Base-by-base conservation (phyloP, 2,329 filamentous ascomycete species). In the Epichloe brachyelytri region DNA sequence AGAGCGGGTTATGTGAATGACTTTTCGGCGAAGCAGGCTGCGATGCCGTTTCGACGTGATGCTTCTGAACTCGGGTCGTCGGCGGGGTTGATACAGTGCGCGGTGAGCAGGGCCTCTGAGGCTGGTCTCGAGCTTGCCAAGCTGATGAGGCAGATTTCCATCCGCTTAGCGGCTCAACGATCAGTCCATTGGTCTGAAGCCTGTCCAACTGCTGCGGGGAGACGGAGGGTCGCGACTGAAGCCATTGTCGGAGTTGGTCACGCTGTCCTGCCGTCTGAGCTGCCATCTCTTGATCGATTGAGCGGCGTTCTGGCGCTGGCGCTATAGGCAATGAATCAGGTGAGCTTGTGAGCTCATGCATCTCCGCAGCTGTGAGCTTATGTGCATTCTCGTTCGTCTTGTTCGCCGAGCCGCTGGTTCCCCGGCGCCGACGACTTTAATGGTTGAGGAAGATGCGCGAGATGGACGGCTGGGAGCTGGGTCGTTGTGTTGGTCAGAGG, bases 321-420 rank as follows among this genome's bases (percentile, higher is more conserved):
- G 75, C 74, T 1, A 82, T 63, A 12, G 80, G 79, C 2, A 83
- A 65, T 1, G 79, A 82, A 30, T 79, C 76, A 5, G 78, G 77
- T 1, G 75, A 71, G 30, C 71, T 73, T 14, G 76, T 74, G 53
- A 83, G 64, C 53, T 78, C 74, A 49, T 79, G 74, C 60, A 83
- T 80, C 58, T 80, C 76, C 38, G 71, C 74, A 7, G 76, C 76
- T 0, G 79, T 80, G 26, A 83, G 68, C 38, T 77, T 73, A 50
- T 76, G 71, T 45, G 80, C 65, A 46, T 67, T 71, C 53, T 72
- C 74, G 41, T 67, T 63, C 4, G 59, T 57, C 52, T 61, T 65
- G 51, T 58, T 63, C 46, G 63, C 59, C 33, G 65, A 58, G 39
- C 58, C 62, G 54, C 61, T 66, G 20, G 60, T 60, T 44, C 61